These are phyloP conservation scores for Beauveria medogensis DNA, from an alignment of 2,329 filamentous ascomycete species.

Conservation along the genomic window DNA sequence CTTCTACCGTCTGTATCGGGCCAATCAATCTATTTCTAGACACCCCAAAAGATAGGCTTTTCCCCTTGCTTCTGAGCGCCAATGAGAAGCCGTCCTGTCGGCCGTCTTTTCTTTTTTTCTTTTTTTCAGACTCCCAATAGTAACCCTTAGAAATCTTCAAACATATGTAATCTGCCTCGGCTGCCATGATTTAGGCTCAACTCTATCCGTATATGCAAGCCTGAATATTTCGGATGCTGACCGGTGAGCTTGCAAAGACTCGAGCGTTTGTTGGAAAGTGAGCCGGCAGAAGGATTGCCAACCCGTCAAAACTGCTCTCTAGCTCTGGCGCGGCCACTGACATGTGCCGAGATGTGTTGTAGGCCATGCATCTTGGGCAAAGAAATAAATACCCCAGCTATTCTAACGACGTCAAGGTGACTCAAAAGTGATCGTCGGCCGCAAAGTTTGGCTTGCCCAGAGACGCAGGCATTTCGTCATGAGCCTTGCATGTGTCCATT, in stretches of 20 bases:
- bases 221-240: no score
- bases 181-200: no score
- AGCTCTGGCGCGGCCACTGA: not conserved
- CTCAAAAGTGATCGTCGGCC: not conserved
- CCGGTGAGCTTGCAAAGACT: no score
- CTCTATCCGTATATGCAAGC: no score
- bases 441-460: not conserved
- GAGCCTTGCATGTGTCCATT: not conserved
- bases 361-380: not conserved
- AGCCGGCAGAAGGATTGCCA: no score
- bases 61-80: not conserved
- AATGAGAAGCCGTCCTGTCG: not conserved
- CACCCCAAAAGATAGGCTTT: conserved; percentile 6
- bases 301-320: no score
- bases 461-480: not conserved
- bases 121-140: no score
- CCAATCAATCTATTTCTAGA: conserved; percentile 9
- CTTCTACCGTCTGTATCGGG: conserved; percentile 5
- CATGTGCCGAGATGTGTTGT: not conserved
- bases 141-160: no score
- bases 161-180: no score
- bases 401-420: not conserved
- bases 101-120: no score
- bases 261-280: no score
- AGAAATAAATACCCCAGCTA: not conserved